Evolutionary conservation across 2,329 filamentous ascomycete species (phyloP), one percentile per base, ranked within the genome.

Genomic region (Fusarium bulbicola): DNA sequence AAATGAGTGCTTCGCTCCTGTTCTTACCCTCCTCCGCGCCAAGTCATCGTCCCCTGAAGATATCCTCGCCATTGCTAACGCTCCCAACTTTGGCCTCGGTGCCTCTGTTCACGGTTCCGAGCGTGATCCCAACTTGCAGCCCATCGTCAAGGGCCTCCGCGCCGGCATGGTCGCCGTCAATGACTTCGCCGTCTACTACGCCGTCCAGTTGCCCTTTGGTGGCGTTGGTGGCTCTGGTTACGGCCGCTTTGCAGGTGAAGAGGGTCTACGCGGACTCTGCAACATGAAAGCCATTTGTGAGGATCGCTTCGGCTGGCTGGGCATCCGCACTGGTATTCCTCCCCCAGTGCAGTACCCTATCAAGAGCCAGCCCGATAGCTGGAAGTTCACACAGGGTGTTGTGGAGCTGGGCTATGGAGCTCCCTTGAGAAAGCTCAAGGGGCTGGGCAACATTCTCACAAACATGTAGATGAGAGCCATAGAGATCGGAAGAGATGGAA

Each of bases 161-260:
- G 91, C 93, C 1, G 96, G 96, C 49, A 98, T 97, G 93, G 93
- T 98, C 1, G 91, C 94, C 30, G 90, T 99, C 75, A 99, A 99
- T 81, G 96, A 99, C 84, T 99, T 99, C 79, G 96, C 92, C 26
- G 92, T 91, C 34, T 98, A 91, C 82, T 99, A 99, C 80, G 94
- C 95, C 59, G 95, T 97, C 13, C 95, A 97, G 82, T 84, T 99
- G 43, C 96, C 96, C 1, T 99, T 99, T 82, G 96, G 96, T 42
- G 96, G 95, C 60, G 91, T 93, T n/a, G 91, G 90, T 65, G 95
- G 95, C 2, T 97, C 93, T 30, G 96, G 93, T 0, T 98, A 98
- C 81, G 96, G 96, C 4, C 88, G 95, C 6, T 99, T 99, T 82
- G 95, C 94, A 0, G 96, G 95, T 30, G 91, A 93, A 74, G 96